Conservation (phyloP, 2,329 filamentous ascomycete genomes). For the Aspergillus thermomutatus region DNA sequence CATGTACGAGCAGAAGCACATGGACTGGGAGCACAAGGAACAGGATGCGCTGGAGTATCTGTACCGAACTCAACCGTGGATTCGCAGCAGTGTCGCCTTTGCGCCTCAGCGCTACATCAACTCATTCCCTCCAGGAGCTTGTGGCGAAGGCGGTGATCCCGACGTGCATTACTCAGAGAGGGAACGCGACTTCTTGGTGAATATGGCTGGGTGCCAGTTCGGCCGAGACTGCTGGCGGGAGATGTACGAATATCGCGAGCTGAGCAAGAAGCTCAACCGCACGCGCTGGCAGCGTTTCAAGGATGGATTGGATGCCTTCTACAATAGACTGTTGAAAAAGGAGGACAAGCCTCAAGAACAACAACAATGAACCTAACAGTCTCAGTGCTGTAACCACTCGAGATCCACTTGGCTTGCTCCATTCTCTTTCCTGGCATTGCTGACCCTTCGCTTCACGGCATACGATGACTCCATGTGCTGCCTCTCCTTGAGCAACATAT, state of each 20-base stretch:
- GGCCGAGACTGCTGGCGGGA: conserved; percentile 96
- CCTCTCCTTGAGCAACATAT: neutral
- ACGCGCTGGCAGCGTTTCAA: conserved; percentile 68
- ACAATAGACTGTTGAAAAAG: conserved; percentile 20
- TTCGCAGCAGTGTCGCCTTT: conserved; percentile 83
- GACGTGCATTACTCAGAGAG: conserved; percentile 80
- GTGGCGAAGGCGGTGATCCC: conserved; percentile 60
- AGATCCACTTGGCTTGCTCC: neutral
- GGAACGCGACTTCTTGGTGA: conserved; percentile 90
- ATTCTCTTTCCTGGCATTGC: neutral
- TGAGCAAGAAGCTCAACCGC: conserved; percentile 86
- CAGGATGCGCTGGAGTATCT: conserved; percentile 93
- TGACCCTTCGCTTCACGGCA: neutral
- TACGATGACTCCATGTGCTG: neutral
- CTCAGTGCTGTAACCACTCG: neutral
- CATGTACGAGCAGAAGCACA: conserved; percentile 95
- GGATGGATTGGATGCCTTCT: conserved; percentile 23
- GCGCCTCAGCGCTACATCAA: conserved; percentile 90
- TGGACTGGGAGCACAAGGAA: conserved; percentile 99
- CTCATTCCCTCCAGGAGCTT: conserved; percentile 87
- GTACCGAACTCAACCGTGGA: conserved; percentile 88
- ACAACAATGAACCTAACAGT: neutral
- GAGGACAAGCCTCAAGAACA: conserved; percentile 3
- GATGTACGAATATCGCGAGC: conserved; percentile 91
- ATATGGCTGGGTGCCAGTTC: conserved; percentile 98